Conservation (phyloP, 202 grass and related monocot species). For the Schoenoplectus tabernaemontani region DNA sequence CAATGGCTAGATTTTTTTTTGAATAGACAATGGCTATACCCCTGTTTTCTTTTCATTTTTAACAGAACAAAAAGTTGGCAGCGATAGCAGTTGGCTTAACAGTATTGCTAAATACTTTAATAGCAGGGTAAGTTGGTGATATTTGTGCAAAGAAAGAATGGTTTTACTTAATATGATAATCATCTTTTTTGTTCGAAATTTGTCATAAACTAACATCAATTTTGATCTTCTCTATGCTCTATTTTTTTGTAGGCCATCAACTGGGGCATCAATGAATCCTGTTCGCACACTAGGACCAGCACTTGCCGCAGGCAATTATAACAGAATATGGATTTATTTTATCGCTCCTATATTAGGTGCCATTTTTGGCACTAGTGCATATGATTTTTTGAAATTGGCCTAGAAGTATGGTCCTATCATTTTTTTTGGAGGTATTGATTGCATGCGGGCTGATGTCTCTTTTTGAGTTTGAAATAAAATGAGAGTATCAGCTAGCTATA, state of each 20-base stretch:
- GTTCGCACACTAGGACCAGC: conserved; percentile 44
- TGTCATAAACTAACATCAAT: not conserved
- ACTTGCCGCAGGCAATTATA: conserved; percentile 34
- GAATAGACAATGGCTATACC: too few relatives aligned
- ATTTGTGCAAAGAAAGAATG: not conserved
- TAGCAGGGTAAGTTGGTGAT: conserved; percentile 22
- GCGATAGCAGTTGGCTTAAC: conserved; percentile 23
- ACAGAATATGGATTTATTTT: conserved; percentile 48
- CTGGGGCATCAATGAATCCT: conserved; percentile 55
- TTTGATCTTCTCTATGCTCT: not conserved
- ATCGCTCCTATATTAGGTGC: conserved; percentile 36
- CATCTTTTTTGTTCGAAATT: not conserved
- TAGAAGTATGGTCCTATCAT: not conserved
- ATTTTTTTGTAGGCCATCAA: conserved; percentile 31
- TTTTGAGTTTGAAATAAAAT: not conserved
- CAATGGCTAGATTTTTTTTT: not conserved
- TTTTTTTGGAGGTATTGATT: not conserved
- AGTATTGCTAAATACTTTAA: conserved; percentile 25
- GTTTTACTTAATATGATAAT: not conserved
- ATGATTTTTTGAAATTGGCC: conserved; percentile 28
- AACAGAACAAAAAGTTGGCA: conserved; percentile 12
- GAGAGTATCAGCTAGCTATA: too few relatives aligned
- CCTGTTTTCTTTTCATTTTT: not conserved
- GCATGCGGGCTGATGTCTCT: not conserved
- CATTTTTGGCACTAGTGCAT: conserved; percentile 25